These are phyloP conservation scores for Stagonosporopsis vannaccii DNA, from an alignment of 2,329 filamentous ascomycete species.

Conservation along the genomic window DNA sequence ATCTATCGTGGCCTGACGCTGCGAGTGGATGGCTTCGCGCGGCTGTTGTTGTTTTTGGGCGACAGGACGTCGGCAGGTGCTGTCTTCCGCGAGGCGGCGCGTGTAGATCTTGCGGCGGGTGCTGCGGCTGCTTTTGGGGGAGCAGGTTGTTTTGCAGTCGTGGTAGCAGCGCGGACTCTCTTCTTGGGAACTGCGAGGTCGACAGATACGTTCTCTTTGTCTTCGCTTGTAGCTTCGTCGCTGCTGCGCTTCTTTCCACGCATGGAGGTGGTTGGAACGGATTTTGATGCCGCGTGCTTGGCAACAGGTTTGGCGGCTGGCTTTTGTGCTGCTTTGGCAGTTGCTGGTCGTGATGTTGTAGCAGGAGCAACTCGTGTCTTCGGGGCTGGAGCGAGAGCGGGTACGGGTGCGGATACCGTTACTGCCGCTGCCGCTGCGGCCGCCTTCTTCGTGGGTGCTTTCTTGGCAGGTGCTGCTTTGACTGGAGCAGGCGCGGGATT, in stretches of 20 bases:
- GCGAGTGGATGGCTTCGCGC: constrained; percentile 28
- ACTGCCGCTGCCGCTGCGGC: not conserved
- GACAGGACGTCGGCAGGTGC: constrained; percentile 29
- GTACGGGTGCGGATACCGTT: not conserved
- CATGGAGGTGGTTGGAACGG: constrained; percentile 10
- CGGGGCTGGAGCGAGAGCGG: constrained; percentile 3
- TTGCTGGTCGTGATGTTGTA: constrained; percentile 20
- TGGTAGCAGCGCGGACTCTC: constrained; percentile 22
- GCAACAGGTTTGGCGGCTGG: constrained; percentile 14
- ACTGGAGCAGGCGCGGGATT: constrained; percentile 17
- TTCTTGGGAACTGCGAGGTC: constrained; percentile 33
- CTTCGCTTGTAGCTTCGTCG: constrained; percentile 35
- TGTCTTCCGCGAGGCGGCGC: constrained; percentile 35
- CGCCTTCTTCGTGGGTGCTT: constrained; percentile 22
- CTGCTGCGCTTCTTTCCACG: constrained; percentile 38
- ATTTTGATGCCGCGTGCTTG: constrained; percentile 22
- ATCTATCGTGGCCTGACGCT: constrained; percentile 29
- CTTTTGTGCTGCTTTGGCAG: constrained; percentile 14
- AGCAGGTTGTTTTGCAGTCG: constrained; percentile 16
- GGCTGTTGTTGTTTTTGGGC: constrained; percentile 33
- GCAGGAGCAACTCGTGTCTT: constrained; percentile 16
- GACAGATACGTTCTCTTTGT: constrained; percentile 39
- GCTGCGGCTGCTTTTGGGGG: constrained; percentile 19
- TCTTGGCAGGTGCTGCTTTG: constrained; percentile 26
- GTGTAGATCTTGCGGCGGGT: constrained; percentile 27